phyloP scores from a whole-genome alignment of 371 early-diverging fungal species.

The Apophysomyces variabilis region DNA sequence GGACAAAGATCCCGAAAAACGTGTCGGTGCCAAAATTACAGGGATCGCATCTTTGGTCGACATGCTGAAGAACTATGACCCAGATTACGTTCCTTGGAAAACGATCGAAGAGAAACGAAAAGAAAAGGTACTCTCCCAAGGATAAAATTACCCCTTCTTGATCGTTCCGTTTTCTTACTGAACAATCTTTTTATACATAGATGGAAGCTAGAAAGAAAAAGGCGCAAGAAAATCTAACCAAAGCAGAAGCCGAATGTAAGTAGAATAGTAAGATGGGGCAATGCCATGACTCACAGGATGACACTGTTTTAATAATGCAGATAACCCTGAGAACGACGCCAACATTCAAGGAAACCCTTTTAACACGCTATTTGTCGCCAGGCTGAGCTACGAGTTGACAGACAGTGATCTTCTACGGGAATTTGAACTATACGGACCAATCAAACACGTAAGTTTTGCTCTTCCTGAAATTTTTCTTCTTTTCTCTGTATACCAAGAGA shows the following conservation, averaged over 20 bases:
- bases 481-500: no score
- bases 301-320: slow-evolving; percentile 30
- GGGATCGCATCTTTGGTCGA: slow-evolving; percentile 75
- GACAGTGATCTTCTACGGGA: slow-evolving; percentile 81
- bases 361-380: slow-evolving; percentile 90
- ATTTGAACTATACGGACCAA: slow-evolving; percentile 86
- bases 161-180: not conserved
- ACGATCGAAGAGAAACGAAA: slow-evolving; percentile 71
- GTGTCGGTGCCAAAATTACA: slow-evolving; percentile 61
- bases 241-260: slow-evolving; percentile 62
- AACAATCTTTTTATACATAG: slow-evolving; percentile 31
- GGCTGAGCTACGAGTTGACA: slow-evolving; percentile 82
- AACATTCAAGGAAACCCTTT: slow-evolving; percentile 87
- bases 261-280: not conserved
- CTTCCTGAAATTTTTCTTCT: no score
- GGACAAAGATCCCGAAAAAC: slow-evolving; percentile 74
- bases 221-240: slow-evolving; percentile 62
- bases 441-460: slow-evolving; percentile 67
- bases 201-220: slow-evolving; percentile 55
- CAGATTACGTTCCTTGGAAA: slow-evolving; percentile 77
- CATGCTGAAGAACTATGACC: slow-evolving; percentile 66
- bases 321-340: slow-evolving; percentile 74
- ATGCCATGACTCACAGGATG: not conserved
- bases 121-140: slow-evolving; percentile 58
- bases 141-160: no score